These are phyloP conservation scores for Collybia sordida DNA, from an alignment of 768 basidiomycete genomes.

Conservation along the genomic window DNA sequence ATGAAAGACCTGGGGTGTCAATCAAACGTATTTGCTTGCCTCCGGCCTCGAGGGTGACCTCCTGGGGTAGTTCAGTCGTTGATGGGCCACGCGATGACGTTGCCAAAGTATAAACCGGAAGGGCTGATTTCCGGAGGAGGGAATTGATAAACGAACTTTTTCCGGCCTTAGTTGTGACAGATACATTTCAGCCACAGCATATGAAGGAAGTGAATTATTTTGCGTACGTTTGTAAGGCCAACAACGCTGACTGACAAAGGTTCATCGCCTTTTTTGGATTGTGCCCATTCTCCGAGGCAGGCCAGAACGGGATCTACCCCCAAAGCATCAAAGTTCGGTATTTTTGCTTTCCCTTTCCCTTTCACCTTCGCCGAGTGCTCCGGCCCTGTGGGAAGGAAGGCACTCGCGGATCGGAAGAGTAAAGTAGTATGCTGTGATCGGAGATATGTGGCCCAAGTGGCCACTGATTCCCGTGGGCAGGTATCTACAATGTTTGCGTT, in stretches of 20 bases:
- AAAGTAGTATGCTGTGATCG: conserved; percentile 61
- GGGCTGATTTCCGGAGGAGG: conserved; percentile 47
- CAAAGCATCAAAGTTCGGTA: conserved; percentile 52
- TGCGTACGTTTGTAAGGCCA: conserved; percentile 77
- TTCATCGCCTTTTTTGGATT: conserved; percentile 44
- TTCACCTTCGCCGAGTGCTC: conserved; percentile 26
- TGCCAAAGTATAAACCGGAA: conserved; percentile 60
- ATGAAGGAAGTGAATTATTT: conserved; percentile 8
- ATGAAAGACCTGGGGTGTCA: conserved; percentile 87
- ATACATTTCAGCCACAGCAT: not conserved
- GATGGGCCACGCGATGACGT: conserved; percentile 59
- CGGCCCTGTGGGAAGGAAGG: conserved; percentile 51
- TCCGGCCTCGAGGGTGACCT: conserved; percentile 49
- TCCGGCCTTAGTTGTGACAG: conserved; percentile 52
- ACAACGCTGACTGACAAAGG: conserved; percentile 74
- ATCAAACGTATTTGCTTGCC: conserved; percentile 62
- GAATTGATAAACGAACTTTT: conserved; percentile 89
- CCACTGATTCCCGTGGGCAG: conserved; percentile 74
- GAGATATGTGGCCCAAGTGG: conserved; percentile 65
- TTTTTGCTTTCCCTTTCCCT: conserved; percentile 46
- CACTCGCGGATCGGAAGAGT: conserved; percentile 71
- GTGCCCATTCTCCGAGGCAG: conserved; percentile 46
- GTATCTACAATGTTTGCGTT: conserved; percentile 48
- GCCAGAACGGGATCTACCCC: conserved; percentile 55
- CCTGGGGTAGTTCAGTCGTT: conserved; percentile 70